Evolutionary conservation across 2,329 filamentous ascomycete genomes (phyloP).

Genomic region (Alternaria triticina): DNA sequence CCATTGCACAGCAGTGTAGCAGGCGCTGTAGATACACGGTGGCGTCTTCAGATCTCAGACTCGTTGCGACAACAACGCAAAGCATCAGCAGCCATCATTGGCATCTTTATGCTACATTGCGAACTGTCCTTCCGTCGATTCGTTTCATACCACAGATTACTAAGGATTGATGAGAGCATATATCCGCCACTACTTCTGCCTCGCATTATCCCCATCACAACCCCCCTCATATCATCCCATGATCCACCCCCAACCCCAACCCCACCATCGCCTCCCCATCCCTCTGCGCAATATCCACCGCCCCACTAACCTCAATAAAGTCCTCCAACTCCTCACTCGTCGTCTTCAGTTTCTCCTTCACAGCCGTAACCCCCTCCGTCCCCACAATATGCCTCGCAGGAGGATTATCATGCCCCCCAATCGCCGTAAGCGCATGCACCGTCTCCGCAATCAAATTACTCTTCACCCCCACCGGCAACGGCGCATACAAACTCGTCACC

Average conservation of each 20-base stretch:
- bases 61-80: too few species aligned
- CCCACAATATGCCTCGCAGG: constrained; percentile 94
- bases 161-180: too few species aligned
- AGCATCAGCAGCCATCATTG: too few species aligned
- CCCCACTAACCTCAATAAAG: constrained; percentile 87
- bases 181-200: too few species aligned
- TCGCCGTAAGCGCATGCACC: constrained; percentile 86
- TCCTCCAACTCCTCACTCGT: constrained; percentile 96
- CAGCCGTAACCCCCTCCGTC: constrained; percentile 81
- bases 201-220: too few species aligned
- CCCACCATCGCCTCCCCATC: constrained; percentile 24
- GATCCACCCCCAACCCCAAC: constrained; percentile 16
- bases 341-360: constrained; percentile 95
- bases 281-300: constrained; percentile 71
- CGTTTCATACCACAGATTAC: too few species aligned
- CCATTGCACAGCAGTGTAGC: too few species aligned
- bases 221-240: constrained; percentile 2
- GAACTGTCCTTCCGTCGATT: too few species aligned
- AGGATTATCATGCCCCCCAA: constrained; percentile 94
- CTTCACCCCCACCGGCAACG: constrained; percentile 68
- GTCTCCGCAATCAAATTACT: constrained; percentile 84
- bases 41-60: too few species aligned
- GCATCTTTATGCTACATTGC: too few species aligned
- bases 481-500: constrained; percentile 74
- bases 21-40: too few species aligned